These are phyloP conservation scores for Trifolium subterraneum DNA, from an alignment of 306 rosid species.

Conservation along the genomic window DNA sequence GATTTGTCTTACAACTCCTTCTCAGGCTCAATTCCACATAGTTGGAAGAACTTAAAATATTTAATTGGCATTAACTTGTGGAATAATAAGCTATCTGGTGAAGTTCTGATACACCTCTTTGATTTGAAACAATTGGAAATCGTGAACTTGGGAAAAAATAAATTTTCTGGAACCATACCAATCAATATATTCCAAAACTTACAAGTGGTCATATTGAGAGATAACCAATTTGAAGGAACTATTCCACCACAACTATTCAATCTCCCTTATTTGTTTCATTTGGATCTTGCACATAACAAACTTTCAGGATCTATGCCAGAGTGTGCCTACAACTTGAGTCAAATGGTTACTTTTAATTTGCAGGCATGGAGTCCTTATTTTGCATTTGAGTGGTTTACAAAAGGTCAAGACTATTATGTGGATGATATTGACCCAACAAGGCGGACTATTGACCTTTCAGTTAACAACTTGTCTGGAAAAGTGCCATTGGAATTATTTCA, in stretches of 20 bases:
- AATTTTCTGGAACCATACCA: conserved; percentile 24
- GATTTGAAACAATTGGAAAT: too few relatives aligned
- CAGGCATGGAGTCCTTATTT: too few relatives aligned
- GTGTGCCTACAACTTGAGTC: background rate
- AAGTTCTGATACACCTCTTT: too few relatives aligned
- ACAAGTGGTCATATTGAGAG: background rate
- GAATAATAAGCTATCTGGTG: too few relatives aligned
- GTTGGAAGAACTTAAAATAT: too few relatives aligned
- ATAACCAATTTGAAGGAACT: background rate
- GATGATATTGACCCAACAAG: background rate
- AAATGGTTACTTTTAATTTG: background rate
- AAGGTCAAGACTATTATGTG: background rate
- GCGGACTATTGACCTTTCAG: background rate
- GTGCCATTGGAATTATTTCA: background rate
- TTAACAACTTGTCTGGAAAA: background rate
- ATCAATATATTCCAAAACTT: background rate
- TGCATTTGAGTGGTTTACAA: background rate
- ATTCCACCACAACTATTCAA: conserved; percentile 9
- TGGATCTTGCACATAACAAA: conserved; percentile 9
- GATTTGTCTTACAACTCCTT: too few relatives aligned
- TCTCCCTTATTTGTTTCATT: background rate
- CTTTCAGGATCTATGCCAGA: background rate
- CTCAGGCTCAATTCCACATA: too few relatives aligned
- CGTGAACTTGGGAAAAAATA: background rate
- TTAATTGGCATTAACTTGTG: too few relatives aligned